Evolutionary conservation across 768 basidiomycete species (phyloP).

Genomic region (Calocybe cyanea): DNA sequence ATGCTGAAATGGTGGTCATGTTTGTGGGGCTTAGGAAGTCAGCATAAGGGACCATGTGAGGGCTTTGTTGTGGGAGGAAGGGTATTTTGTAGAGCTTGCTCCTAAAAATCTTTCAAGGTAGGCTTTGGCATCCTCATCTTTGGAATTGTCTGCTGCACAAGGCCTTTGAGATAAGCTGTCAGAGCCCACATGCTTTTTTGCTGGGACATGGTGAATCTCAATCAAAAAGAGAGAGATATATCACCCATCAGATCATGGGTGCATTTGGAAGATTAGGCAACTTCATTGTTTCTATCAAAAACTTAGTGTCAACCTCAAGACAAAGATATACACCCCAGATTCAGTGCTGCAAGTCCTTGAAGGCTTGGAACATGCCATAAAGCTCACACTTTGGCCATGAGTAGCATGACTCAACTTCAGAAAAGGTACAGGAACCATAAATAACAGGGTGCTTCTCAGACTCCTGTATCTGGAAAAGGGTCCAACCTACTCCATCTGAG

Average conservation of each 20-base stretch:
- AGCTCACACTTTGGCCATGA: conserved; percentile 35
- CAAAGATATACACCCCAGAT: conserved; percentile 28
- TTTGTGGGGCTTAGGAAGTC: too few relatives aligned
- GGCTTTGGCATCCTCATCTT: conserved; percentile 25
- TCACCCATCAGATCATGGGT: conserved; percentile 34
- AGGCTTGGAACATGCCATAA: conserved; percentile 29
- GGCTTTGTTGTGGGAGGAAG: too few relatives aligned
- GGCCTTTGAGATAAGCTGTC: conserved; percentile 31
- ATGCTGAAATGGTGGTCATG: too few relatives aligned
- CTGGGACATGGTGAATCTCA: conserved; percentile 30
- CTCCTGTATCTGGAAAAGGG: conserved; percentile 26
- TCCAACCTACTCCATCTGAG: conserved; percentile 28
- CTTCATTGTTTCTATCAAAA: conserved; percentile 33
- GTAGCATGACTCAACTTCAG: conserved; percentile 26
- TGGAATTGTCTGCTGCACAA: conserved; percentile 5
- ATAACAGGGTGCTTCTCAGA: conserved; percentile 19
- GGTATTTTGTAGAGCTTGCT: not conserved
- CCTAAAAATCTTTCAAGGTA: conserved; percentile 22
- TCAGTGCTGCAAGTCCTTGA: conserved; percentile 24
- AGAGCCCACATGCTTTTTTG: conserved; percentile 21
- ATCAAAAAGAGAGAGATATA: conserved; percentile 29
- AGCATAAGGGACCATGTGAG: too few relatives aligned
- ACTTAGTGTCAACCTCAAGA: conserved; percentile 31
- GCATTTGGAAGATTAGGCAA: conserved; percentile 32
- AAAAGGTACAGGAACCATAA: conserved; percentile 32